phyloP scores from a whole-genome alignment of 1,284 basidiomycete genomes.

The Singerocomus inundabilis region DNA sequence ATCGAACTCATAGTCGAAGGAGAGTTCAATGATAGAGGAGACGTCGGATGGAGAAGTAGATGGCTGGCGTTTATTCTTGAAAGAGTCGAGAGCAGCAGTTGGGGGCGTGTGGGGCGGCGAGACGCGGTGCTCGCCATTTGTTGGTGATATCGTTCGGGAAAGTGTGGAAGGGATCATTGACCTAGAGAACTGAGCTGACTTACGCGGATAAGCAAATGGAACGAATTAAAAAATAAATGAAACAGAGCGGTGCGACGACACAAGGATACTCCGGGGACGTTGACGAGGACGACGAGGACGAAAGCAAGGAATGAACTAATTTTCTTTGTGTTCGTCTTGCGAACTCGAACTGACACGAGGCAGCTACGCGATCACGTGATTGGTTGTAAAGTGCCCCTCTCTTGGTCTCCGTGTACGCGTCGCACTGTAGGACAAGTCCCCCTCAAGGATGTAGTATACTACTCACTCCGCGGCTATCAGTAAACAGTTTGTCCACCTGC shows the following conservation, averaged over 20 bases:
- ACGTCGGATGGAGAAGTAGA: conserved; percentile 53
- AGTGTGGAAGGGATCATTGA: conserved; percentile 25
- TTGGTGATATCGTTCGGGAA: conserved; percentile 32
- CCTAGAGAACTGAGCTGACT: conserved; percentile 12
- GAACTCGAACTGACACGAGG: conserved; percentile 36
- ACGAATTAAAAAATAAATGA: neutral
- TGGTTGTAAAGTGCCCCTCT: conserved; percentile 20
- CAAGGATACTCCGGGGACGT: conserved; percentile 22
- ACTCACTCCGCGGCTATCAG: conserved; percentile 38
- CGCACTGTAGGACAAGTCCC: too few species aligned
- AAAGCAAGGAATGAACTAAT: conserved; percentile 13
- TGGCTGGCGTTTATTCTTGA: conserved; percentile 34
- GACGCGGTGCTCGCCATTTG: conserved; percentile 31
- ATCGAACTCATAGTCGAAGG: conserved; percentile 66
- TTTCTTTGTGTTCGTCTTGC: conserved; percentile 30
- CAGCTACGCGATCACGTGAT: conserved; percentile 35
- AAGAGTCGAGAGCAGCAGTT: conserved; percentile 24
- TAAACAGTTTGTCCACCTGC: conserved; percentile 54
- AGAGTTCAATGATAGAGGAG: conserved; percentile 64
- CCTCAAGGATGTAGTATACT: neutral
- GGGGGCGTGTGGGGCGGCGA: conserved; percentile 34
- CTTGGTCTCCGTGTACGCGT: too few species aligned
- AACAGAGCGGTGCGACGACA: conserved; percentile 1
- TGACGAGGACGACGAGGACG: conserved; percentile 12
- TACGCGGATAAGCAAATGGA: conserved; percentile 4